Conservation (phyloP, 129 eudicot species). For the Saposhnikovia divaricata region DNA sequence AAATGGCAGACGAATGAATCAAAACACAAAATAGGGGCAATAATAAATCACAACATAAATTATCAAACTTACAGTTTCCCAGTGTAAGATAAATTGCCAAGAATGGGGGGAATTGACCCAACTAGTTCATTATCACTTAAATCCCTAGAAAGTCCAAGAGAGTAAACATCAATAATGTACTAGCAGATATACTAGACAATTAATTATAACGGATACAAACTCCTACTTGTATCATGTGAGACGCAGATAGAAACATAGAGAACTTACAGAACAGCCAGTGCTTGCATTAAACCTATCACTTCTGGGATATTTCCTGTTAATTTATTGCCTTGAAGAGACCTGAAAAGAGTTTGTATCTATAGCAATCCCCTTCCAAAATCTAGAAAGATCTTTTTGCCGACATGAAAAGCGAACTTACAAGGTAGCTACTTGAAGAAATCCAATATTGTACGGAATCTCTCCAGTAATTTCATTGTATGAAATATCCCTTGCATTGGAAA, state of each 20-base stretch:
- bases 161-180: neutral
- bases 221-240: neutral
- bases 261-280: conserved; percentile 81
- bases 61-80: conserved; percentile 66
- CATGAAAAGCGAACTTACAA: conserved; percentile 29
- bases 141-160: conserved; percentile 38
- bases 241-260: neutral
- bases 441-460: conserved; percentile 85
- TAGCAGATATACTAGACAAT: neutral
- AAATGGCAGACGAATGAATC: neutral
- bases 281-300: conserved; percentile 90
- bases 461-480: conserved; percentile 78
- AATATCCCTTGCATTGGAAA: conserved; percentile 49
- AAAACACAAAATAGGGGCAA: neutral
- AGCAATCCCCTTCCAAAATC: neutral
- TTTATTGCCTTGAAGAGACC: conserved; percentile 78
- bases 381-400: neutral
- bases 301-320: conserved; percentile 77
- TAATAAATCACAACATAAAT: too few species aligned
- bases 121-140: conserved; percentile 74
- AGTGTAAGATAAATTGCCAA: conserved; percentile 82
- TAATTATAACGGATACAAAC: neutral
- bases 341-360: conserved; percentile 14
- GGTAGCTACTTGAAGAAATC: conserved; percentile 87
- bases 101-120: conserved; percentile 79